Evolutionary conservation across 1,284 basidiomycete genomes (phyloP).

Genomic region (Xerocomus amazonicus): DNA sequence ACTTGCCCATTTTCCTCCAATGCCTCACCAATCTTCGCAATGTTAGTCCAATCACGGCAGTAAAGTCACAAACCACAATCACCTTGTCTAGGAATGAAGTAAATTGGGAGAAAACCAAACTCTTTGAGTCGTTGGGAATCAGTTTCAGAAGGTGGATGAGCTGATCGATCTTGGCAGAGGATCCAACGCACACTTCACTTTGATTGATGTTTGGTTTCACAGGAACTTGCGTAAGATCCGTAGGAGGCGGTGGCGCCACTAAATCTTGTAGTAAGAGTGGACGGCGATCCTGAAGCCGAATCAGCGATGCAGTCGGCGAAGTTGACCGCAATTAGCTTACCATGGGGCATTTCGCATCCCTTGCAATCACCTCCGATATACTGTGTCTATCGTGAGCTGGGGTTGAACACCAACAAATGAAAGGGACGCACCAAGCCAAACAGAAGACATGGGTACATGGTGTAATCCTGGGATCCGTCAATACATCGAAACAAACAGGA

Average conservation of each 20-base stretch:
- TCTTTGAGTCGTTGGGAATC: slow-evolving; percentile 70
- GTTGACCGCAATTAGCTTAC: slow-evolving; percentile 34
- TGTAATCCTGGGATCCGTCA: slow-evolving; percentile 74
- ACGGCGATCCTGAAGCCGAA: slow-evolving; percentile 61
- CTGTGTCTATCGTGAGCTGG: slow-evolving; percentile 35
- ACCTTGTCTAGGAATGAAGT: slow-evolving; percentile 82
- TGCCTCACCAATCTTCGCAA: slow-evolving; percentile 60
- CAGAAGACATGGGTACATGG: slow-evolving; percentile 78
- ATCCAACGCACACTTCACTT: slow-evolving; percentile 43
- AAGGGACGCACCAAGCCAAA: slow-evolving; percentile 53
- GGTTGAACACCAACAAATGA: neutral
- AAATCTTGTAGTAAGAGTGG: slow-evolving; percentile 56
- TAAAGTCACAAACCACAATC: neutral
- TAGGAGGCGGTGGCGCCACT: slow-evolving; percentile 64
- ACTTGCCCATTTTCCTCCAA: slow-evolving; percentile 61
- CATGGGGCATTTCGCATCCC: slow-evolving; percentile 78
- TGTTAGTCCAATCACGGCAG: slow-evolving; percentile 5
- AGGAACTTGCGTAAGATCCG: slow-evolving; percentile 60
- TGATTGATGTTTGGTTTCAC: slow-evolving; percentile 41
- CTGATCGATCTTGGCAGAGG: slow-evolving; percentile 83
- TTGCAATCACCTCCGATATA: slow-evolving; percentile 63
- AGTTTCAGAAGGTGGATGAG: slow-evolving; percentile 68
- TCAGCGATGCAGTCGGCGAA: slow-evolving; percentile 5
- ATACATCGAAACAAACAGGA: slow-evolving; percentile 67
- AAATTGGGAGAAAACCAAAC: slow-evolving; percentile 83